Percentiles rank a stretch among this genome's conserved stretches.
Evolutionary conservation across 768 basidiomycete genomes (phyloP).

Genomic region (Russula lepida): DNA sequence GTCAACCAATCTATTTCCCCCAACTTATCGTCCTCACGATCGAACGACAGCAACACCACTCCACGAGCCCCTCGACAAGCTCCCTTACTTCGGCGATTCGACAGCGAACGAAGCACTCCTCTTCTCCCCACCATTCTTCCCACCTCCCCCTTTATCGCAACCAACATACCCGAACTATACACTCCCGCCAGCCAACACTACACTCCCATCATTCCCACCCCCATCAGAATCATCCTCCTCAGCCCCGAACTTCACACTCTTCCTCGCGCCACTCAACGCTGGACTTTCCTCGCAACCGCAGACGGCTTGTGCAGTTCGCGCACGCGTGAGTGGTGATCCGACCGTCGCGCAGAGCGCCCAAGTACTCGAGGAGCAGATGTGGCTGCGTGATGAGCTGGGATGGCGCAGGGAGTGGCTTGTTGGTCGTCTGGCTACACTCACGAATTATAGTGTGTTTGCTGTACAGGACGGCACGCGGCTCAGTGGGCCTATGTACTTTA

Average conservation of each 20-base stretch:
- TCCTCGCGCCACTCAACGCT: conserved; percentile 45
- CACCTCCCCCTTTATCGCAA: conserved; percentile 23
- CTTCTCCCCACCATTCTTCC: conserved; percentile 53
- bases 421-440: conserved; percentile 46
- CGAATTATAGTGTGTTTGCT: conserved; percentile 75
- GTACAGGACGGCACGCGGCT: conserved; percentile 48
- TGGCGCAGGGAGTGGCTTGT: conserved; percentile 66
- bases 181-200: conserved; percentile 48
- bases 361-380: conserved; percentile 39
- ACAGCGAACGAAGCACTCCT: conserved; percentile 64
- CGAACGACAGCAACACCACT: conserved; percentile 27
- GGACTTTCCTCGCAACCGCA: conserved; percentile 37
- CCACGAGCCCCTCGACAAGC: conserved; percentile 34
- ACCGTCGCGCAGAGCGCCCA: conserved; percentile 12
- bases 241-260: conserved; percentile 43
- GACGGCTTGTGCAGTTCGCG: conserved; percentile 52
- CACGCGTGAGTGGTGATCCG: conserved; percentile 21
- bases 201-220: conserved; percentile 34
- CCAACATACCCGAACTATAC: conserved; percentile 72
- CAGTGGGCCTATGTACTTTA: conserved; percentile 60
- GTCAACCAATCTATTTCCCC: not conserved
- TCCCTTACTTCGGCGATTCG: conserved; percentile 64
- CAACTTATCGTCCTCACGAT: too few species aligned
- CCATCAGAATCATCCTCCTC: conserved; percentile 21
- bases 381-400: conserved; percentile 49